Evolutionary conservation across 805 yeast species (phyloP).

Genomic region (Candida chauliodis): DNA sequence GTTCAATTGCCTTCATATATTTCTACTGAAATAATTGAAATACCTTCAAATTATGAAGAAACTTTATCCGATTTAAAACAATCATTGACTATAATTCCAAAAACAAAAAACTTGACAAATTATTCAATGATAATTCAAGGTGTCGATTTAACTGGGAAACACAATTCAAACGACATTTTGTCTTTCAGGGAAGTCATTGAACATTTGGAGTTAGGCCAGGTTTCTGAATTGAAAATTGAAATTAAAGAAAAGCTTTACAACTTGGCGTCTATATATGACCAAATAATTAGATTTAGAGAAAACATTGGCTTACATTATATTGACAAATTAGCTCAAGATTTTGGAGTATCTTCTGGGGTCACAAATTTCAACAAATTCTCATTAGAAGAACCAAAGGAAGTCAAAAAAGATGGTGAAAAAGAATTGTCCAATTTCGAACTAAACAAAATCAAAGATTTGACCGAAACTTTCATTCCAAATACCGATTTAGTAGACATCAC

Average conservation of each 20-base stretch:
- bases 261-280: conserved; percentile 57
- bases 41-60: conserved; percentile 39
- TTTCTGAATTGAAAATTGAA: conserved; percentile 34
- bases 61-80: conserved; percentile 55
- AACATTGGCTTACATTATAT: conserved; percentile 48
- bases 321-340: conserved; percentile 40
- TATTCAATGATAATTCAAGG: conserved; percentile 45
- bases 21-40: conserved; percentile 14
- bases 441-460: conserved; percentile 14
- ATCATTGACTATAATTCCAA: conserved; percentile 54
- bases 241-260: conserved; percentile 57
- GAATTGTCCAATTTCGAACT: conserved; percentile 31
- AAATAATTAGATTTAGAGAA: conserved; percentile 62
- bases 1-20: conserved; percentile 13
- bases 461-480: conserved; percentile 12
- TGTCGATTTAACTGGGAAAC: conserved; percentile 23
- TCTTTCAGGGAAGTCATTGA: conserved; percentile 23
- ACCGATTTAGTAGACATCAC: conserved; percentile 21
- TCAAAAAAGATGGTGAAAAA: conserved; percentile 14
- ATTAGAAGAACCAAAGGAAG: conserved; percentile 30
- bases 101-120: conserved; percentile 58
- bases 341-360: conserved; percentile 46
- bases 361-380: conserved; percentile 43
- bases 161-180: conserved; percentile 23
- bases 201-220: conserved; percentile 16